Base-by-base conservation (phyloP, 768 basidiomycete genomes). In the Trametes sanguinea region DNA sequence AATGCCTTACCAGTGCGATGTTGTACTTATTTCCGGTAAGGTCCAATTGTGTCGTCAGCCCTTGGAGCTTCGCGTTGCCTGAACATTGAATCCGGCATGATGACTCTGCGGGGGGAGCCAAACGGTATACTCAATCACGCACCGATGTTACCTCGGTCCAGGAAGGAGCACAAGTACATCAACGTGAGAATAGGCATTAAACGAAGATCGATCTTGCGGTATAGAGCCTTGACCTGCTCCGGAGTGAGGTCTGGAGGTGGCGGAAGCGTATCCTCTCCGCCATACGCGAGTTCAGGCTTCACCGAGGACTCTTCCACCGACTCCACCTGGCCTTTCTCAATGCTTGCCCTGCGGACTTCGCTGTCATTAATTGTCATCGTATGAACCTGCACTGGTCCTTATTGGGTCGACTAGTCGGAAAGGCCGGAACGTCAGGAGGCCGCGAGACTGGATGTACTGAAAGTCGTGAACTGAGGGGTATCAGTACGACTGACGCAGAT, bases 21-120 rank as follows among this genome's bases (percentile, higher is more conserved):
- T 89, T 89, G 62, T 87, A 91, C 65, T 81, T 75, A 66, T 85
- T 81, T 5, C 84, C 83, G 0, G 76, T 80, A 50, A 90, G 77
- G 47, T 83, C 32, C 1, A 90, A 76, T 67, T 89, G 79, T 0
- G 73, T 80, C 16, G 71, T 66, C 3, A 92, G 73, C 3, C 90
- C 89, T 66, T 71, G 67, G 17, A 71, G 55, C 60, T 69, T 72
- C 35, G 71, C 71, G 43, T 71, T 72, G 16, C 69, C 70, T 70
- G 40, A 14, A 50, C 0, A 33, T 22, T 22, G 22, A 22, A 1
- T 22, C 22, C 22, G 22, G 22, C 22, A 22, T 22, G 22, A 22
- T 22, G 22, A 22, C 22, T 22, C 22, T 22, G 22, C 22, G 22
- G 22, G 22, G 22, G 22, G 22, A 22, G 22, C 22, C 22, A 22